Evolutionary conservation across 148 eudicot species (phyloP).

Genomic region (Spergularia marina): DNA sequence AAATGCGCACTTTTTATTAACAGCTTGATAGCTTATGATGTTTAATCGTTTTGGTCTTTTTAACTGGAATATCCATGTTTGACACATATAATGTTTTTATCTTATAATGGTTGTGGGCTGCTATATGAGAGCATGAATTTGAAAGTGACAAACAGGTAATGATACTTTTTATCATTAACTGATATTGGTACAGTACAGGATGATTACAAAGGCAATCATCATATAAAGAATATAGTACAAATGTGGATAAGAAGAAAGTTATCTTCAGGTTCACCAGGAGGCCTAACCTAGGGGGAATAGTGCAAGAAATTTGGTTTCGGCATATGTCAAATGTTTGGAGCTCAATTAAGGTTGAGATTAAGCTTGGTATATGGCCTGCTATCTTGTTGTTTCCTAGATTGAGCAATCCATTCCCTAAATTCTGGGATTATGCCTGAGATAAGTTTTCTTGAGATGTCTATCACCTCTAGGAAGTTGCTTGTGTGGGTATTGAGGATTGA

Average conservation of each 20-base stretch:
- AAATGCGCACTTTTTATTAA: too few species aligned
- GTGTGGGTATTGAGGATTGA: slow-evolving; percentile 44
- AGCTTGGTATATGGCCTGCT: slow-evolving; percentile 61
- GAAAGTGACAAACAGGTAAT: background rate
- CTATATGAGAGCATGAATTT: slow-evolving; percentile 3
- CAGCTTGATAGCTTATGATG: too few species aligned
- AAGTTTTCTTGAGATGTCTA: slow-evolving; percentile 55
- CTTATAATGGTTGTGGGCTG: too few species aligned
- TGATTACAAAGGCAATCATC: slow-evolving; percentile 29
- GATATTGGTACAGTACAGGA: slow-evolving; percentile 22
- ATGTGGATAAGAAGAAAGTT: background rate
- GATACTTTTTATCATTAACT: slow-evolving; percentile 1
- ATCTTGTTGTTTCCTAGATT: slow-evolving; percentile 63
- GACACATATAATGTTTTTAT: too few species aligned
- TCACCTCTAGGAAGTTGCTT: slow-evolving; percentile 48
- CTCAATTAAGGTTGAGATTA: slow-evolving; percentile 53
- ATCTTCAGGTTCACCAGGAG: slow-evolving; percentile 43
- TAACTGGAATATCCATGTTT: too few species aligned
- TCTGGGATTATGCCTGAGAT: slow-evolving; percentile 69
- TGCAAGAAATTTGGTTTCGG: slow-evolving; percentile 59
- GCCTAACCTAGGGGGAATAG: slow-evolving; percentile 66
- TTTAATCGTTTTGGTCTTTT: too few species aligned
- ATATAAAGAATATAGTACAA: slow-evolving; percentile 19
- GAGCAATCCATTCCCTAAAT: slow-evolving; percentile 44
- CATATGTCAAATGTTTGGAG: slow-evolving; percentile 57